These are phyloP conservation scores for Rhamnella rubrinervis DNA, from an alignment of 331 rosid species.

Conservation along the genomic window DNA sequence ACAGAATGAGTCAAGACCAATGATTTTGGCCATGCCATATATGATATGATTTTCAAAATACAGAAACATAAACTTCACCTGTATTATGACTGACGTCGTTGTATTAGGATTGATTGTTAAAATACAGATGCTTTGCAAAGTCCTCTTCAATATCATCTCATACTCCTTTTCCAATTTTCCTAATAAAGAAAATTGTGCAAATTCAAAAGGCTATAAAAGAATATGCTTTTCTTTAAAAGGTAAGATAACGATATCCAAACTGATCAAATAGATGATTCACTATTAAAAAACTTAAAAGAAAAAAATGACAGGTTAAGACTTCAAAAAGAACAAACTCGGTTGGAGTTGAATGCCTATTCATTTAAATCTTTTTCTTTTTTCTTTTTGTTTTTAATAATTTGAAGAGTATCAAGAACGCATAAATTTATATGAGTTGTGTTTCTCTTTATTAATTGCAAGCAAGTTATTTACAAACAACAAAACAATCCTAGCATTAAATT, in stretches of 20 bases:
- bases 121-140: constrained; percentile 67
- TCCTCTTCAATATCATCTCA: constrained; percentile 76
- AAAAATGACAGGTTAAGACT: not conserved
- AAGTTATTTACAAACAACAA: not conserved
- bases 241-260: not conserved
- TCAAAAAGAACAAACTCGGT: not conserved
- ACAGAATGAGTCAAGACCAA: too few relatives aligned
- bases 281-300: not conserved
- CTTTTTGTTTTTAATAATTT: not conserved
- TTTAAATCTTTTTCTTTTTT: not conserved
- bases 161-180: constrained; percentile 69
- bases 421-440: not conserved
- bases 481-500: too few relatives aligned
- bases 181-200: constrained; percentile 15
- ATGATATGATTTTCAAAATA: too few relatives aligned
- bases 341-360: not conserved
- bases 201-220: not conserved
- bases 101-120: constrained; percentile 68
- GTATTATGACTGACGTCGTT: constrained; percentile 64
- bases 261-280: not conserved
- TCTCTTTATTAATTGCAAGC: not conserved
- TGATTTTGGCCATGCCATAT: too few relatives aligned
- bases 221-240: not conserved
- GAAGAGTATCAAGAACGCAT: not conserved
- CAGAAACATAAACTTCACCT: constrained; percentile 36